Evolutionary conservation across 768 basidiomycete genomes (phyloP).

Genomic region (Auricularia heimuer): DNA sequence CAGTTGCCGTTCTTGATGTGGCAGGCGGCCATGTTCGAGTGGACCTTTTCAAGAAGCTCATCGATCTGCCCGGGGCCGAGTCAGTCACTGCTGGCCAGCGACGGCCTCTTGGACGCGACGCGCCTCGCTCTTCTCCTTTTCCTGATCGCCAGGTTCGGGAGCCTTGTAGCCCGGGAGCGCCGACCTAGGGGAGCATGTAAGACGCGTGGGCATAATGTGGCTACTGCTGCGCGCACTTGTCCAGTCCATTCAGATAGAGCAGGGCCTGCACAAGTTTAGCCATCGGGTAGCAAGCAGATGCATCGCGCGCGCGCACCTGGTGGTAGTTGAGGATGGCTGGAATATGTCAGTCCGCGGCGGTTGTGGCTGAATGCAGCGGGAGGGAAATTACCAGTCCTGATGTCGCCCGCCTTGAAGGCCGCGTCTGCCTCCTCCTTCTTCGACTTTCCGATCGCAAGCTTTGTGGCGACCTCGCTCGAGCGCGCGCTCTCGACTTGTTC

Average conservation of each 20-base stretch:
- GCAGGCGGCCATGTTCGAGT: conserved; percentile 78
- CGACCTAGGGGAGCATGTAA: conserved; percentile 4
- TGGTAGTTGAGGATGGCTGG: conserved; percentile 66
- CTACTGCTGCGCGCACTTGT: conserved; percentile 47
- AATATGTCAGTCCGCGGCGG: background rate
- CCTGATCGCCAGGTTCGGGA: conserved; percentile 1
- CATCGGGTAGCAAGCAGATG: background rate
- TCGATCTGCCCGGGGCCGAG: conserved; percentile 44
- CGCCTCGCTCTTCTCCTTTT: conserved; percentile 62
- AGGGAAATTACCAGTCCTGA: conserved; percentile 39
- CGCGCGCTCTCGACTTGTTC: background rate
- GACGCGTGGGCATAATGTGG: background rate
- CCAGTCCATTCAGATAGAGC: conserved; percentile 63
- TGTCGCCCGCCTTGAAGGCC: conserved; percentile 58
- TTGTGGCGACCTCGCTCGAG: conserved; percentile 24
- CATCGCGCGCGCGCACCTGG: conserved; percentile 34
- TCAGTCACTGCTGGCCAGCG: background rate
- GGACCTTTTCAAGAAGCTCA: conserved; percentile 67
- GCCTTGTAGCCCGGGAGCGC: conserved; percentile 6
- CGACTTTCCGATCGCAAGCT: conserved; percentile 50
- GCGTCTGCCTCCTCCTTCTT: conserved; percentile 60
- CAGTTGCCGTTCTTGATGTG: conserved; percentile 74
- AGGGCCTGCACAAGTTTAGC: conserved; percentile 38
- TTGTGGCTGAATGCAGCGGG: background rate
- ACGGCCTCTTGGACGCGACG: conserved; percentile 4